phyloP scores from a whole-genome alignment of 768 basidiomycete species.

The Cubamyces sp. region DNA sequence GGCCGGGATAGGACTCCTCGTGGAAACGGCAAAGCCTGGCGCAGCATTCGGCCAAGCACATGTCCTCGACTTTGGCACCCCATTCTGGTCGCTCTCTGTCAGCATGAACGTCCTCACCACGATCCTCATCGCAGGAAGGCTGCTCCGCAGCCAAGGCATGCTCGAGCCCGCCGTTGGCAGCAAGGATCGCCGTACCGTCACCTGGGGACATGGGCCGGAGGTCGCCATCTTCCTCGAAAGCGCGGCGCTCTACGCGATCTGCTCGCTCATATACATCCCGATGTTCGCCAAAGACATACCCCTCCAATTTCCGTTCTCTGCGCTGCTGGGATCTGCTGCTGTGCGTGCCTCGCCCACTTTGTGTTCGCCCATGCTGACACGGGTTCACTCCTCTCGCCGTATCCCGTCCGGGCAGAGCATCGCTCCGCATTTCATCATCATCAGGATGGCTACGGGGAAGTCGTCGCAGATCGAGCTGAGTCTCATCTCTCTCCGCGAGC shows the following conservation, averaged over 20 bases:
- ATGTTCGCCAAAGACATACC: background rate
- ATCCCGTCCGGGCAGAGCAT: background rate
- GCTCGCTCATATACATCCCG: conserved; percentile 2
- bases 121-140: background rate
- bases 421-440: background rate
- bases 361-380: background rate
- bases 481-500: background rate
- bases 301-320: conserved; percentile 3
- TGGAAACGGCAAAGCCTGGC: conserved; percentile 9
- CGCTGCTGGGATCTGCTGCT: background rate
- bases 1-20: conserved; percentile 7
- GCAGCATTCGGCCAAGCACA: background rate
- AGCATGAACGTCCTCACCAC: background rate
- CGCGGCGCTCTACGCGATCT: conserved; percentile 5
- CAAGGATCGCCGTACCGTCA: background rate
- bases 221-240: background rate
- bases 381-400: too few relatives aligned
- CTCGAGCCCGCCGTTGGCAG: background rate
- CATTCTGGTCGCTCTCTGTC: conserved; percentile 2
- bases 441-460: background rate
- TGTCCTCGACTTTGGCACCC: conserved; percentile 7
- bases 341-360: background rate
- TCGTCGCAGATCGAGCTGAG: background rate
- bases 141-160: background rate
- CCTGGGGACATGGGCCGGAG: too few relatives aligned